Conservation (phyloP, 768 basidiomycete genomes). For the Krasilnikovozyma curviuscula region DNA sequence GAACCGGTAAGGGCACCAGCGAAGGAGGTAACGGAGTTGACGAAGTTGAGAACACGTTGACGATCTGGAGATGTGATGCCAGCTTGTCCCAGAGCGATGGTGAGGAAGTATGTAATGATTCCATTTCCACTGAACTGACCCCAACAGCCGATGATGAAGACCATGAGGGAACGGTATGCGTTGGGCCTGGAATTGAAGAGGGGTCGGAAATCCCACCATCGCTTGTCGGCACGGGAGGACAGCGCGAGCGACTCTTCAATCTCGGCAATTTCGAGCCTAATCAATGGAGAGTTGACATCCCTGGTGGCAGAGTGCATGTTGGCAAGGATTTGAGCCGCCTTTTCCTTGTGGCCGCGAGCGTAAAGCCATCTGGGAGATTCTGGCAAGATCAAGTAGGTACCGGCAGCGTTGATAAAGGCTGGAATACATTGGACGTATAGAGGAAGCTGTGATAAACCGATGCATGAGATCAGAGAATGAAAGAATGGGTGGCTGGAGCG, state of each 20-base stretch:
- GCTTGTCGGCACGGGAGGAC: conserved; percentile 26
- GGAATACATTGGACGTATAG: conserved; percentile 36
- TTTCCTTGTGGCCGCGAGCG: conserved; percentile 31
- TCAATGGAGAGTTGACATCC: conserved; percentile 34
- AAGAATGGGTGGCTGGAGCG: no score
- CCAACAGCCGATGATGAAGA: conserved; percentile 36
- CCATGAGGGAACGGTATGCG: conserved; percentile 35
- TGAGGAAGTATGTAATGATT: conserved; percentile 30
- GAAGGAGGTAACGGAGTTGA: conserved; percentile 37
- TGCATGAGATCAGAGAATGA: no score
- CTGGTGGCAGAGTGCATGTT: conserved; percentile 33
- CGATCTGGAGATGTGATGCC: conserved; percentile 24
- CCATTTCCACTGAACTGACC: conserved; percentile 31
- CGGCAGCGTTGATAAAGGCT: conserved; percentile 33
- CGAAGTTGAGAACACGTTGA: conserved; percentile 34
- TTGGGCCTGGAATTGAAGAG: conserved; percentile 34
- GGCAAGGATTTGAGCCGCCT: conserved; percentile 34
- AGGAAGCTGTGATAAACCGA: no score
- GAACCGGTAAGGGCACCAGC: conserved; percentile 28
- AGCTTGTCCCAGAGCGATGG: conserved; percentile 18
- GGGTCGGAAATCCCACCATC: conserved; percentile 40
- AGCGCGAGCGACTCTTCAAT: conserved; percentile 36
- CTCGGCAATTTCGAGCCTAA: conserved; percentile 37
- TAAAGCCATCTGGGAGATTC: conserved; percentile 42
- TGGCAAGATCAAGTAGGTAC: conserved; percentile 34